Evolutionary conservation across 495 filamentous ascomycete species (phyloP), one percentile per base, ranked within the genome.

Genomic region (Friedmanniomyces endolithicus): DNA sequence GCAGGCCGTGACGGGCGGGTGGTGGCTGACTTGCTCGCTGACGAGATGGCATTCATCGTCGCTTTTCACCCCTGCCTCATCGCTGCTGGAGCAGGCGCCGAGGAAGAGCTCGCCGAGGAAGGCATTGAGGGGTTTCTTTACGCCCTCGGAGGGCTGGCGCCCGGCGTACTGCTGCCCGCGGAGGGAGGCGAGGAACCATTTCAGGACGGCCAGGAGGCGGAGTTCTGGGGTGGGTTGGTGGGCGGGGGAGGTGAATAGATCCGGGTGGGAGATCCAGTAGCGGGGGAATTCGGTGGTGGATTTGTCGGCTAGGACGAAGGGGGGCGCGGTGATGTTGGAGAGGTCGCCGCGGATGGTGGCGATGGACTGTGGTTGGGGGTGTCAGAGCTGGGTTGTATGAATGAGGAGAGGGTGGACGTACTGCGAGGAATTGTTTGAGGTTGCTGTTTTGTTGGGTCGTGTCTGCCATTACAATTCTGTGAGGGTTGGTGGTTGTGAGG

Each of bases 51-150:
- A 59, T 41, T 63, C 56, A 1, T 63, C 55, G 44, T 52, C n/a
- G n/a, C 53, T 17, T 55, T 33, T 19, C 20, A 48, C 9, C 47
- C 55, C n/a, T n/a, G n/a, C n/a, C n/a, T n/a, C n/a, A n/a, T n/a
- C n/a, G n/a, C n/a, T n/a, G n/a, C n/a, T n/a, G n/a, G n/a, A n/a
- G 24, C 47, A 52, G 14, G 25, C 29, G 16, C 62, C 66, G 11
- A 65, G 12, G 54, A 68, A 67, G 1, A 66, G 22, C 54, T 68
- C 66, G 11, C 66, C 66, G 1, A 65, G 64, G 46, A 68, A 66
- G 11, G 66, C 64, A 48, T 67, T 68, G 25, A 67, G 55, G 0
- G 66, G 64, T 34, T 67, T 68, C 45, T 68, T 68, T 24, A 65
- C 49, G 39, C 64, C 62, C 3, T 65, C 58, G 33, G 25, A 48